Base-by-base conservation (phyloP, 2,329 filamentous ascomycete species). In the Talaromyces marneffei region DNA sequence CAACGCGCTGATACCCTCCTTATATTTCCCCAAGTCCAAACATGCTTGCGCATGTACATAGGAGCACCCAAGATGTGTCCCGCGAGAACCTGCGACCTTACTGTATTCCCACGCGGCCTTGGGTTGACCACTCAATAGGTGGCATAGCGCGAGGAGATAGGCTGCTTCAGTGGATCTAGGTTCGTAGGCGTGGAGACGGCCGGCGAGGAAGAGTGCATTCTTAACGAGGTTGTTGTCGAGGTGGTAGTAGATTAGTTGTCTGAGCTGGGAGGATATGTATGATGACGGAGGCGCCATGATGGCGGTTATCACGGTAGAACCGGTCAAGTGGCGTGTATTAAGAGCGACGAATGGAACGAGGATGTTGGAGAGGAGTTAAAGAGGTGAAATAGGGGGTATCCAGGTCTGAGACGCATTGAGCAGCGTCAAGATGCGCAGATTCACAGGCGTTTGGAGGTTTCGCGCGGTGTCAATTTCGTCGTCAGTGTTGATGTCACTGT, bases 1-100 rank as follows among this genome's bases (percentile, higher is more conserved):
- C 70, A 99, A 77, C 5, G 91, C 91, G 10, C 84, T 81, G 59
- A 93, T 88, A 27, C 94, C 94, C 68, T 96, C 91, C 63, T 88
- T 86, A 73, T 88, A 87, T 65, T 86, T 86, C 63, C 90, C 91
- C 61, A 97, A 78, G 48, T 85, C 85, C 63, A 97, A 78, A 71
- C 91, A 97, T 40, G 92, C 86, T 71, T 96, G 92, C 57, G 93
- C 93, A 79, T 92, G 96, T 50, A 97, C 83, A 77, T 93, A 97
- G 18, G 90, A 86, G 75, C 93, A 97, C 31, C 92, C 92, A 27
- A 96, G 72, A 75, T 97, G 90, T 33, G 83, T 80, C 23, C 89
- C 90, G 64, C 87, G 85, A 57, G 84, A 84, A 39, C 86, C 90
- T 58, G 86, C 81, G 52, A 85, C 82, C 70, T 91, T 90, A 73